Evolutionary conservation across 2,329 filamentous ascomycete species (phyloP).

Genomic region (Cercospora sojina): DNA sequence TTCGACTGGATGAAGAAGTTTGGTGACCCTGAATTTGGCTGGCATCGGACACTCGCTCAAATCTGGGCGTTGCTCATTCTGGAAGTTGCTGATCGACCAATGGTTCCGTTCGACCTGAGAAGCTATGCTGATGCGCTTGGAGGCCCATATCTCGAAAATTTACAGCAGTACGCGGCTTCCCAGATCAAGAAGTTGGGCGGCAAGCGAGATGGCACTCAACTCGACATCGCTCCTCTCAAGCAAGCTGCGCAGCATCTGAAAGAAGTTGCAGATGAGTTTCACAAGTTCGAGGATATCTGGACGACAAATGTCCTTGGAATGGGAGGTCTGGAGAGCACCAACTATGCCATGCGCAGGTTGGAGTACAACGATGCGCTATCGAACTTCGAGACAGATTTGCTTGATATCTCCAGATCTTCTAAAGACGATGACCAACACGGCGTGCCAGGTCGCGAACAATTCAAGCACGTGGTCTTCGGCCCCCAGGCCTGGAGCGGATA

Average conservation of each 20-base stretch:
- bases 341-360: slow-evolving; percentile 65
- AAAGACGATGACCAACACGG: slow-evolving; percentile 26
- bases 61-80: slow-evolving; percentile 79
- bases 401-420: slow-evolving; percentile 63
- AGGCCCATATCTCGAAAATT: slow-evolving; percentile 60
- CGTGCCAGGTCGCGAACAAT: slow-evolving; percentile 82
- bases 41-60: slow-evolving; percentile 77
- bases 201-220: slow-evolving; percentile 34
- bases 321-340: slow-evolving; percentile 73
- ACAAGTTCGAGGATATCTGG: slow-evolving; percentile 76
- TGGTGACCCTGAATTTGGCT: slow-evolving; percentile 74
- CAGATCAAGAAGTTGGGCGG: slow-evolving; percentile 11
- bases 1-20: slow-evolving; percentile 80
- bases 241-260: slow-evolving; percentile 64
- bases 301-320: slow-evolving; percentile 65
- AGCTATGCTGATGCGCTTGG: slow-evolving; percentile 68
- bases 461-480: slow-evolving; percentile 88
- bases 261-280: slow-evolving; percentile 62
- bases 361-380: slow-evolving; percentile 78
- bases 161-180: slow-evolving; percentile 59
- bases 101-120: slow-evolving; percentile 78
- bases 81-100: slow-evolving; percentile 75
- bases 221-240: slow-evolving; percentile 60
- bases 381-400: slow-evolving; percentile 75
- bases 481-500: slow-evolving; percentile 74